Evolutionary conservation across 2,329 filamentous ascomycete genomes (phyloP), one percentile per base, ranked within the genome.

Genomic region (Aureobasidium sp.): DNA sequence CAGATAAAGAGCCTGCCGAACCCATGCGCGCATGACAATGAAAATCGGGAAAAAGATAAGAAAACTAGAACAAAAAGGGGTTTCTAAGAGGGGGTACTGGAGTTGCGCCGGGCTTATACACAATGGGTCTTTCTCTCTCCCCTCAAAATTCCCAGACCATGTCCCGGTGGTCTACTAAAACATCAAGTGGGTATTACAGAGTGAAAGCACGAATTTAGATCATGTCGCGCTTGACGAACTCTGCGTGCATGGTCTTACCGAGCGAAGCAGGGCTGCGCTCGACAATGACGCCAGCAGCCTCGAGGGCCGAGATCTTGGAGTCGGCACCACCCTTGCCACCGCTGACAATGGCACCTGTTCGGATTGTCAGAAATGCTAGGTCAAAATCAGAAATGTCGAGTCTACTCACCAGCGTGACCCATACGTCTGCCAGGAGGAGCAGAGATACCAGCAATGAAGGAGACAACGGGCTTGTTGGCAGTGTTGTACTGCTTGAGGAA

Each of bases 361-460:
- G n/a, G n/a, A 5, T 11, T 22, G 47, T 65, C 25, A 65, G 64
- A 47, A 20, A 51, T 34, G 41, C 34, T 20, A 48, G 17, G 31
- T n/a, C 20, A 17, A 17, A 44, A 22, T 7, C 1, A 5, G 37
- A 34, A 8, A n/a, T 57, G 47, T 34, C 51, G 57, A 20, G 14
- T 44, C 20, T 34, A 74, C 76, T 61, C 73, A 82, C 94, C 94
- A 69, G 94, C 94, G 84, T 99, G 94, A 70, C 94, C 94, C 94
- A 97, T 99, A 78, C 94, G 88, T 76, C 94, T 87, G 74, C 94
- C 94, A 37, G 94, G 92, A 62, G 94, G 94, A 68, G 94, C 94
- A 69, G 90, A 96, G 81, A 99, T 97, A 81, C 94, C 94, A 68
- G 94, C 94, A 72, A 97, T 97, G 81, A 99, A 99, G 78, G 89